These are phyloP conservation scores for Rhodotorula taiwanensis DNA, from an alignment of 768 basidiomycete species.

Conservation along the genomic window DNA sequence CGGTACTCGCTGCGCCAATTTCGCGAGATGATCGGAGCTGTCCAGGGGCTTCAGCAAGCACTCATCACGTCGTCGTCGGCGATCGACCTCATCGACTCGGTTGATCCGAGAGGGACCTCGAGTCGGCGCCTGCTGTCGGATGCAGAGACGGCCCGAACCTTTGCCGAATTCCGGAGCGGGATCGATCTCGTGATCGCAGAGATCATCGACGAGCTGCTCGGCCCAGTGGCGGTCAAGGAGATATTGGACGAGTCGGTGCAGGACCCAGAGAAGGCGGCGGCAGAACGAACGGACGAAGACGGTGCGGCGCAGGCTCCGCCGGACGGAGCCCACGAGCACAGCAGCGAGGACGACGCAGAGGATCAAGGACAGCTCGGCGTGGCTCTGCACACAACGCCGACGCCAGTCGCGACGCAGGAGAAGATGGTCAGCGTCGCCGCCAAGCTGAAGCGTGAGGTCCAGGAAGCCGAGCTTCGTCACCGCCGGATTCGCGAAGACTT, in stretches of 20 bases:
- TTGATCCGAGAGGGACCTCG: constrained; percentile 35
- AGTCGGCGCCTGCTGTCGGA: constrained; percentile 52
- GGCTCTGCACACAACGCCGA: constrained; percentile 14
- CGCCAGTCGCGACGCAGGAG: constrained; percentile 10
- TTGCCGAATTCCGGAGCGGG: constrained; percentile 69
- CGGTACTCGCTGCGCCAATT: constrained; percentile 24
- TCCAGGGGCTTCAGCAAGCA: constrained; percentile 34
- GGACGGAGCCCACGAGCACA: neutral
- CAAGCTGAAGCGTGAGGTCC: constrained; percentile 26
- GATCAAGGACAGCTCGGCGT: neutral
- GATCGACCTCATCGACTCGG: constrained; percentile 30
- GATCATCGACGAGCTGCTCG: constrained; percentile 54
- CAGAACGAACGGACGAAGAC: neutral
- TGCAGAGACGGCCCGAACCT: constrained; percentile 59
- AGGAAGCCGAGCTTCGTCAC: constrained; percentile 15
- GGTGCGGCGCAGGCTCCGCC: neutral
- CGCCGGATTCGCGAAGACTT: constrained; percentile 6
- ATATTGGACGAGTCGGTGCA: neutral
- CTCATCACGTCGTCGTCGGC: constrained; percentile 32
- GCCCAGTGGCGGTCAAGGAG: neutral
- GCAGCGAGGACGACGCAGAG: neutral
- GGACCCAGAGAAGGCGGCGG: neutral
- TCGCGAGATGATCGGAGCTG: constrained; percentile 17
- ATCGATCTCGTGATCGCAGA: constrained; percentile 90
- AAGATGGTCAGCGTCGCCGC: constrained; percentile 20